Conservation (phyloP, 2,329 filamentous ascomycete species). For the Biscogniauxia marginata region DNA sequence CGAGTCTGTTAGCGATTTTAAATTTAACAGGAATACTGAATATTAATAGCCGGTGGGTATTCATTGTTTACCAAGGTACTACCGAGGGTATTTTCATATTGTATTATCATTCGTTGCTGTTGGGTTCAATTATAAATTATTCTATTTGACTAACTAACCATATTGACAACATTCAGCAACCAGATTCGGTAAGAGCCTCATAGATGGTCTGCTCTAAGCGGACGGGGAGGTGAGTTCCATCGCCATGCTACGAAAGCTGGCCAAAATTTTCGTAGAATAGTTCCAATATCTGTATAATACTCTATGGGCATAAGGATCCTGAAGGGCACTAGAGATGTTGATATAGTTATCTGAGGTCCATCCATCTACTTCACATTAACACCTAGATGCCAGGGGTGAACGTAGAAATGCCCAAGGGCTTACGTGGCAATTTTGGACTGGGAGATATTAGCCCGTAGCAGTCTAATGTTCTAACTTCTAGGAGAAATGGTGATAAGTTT, state of each 20-base stretch:
- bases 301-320: not conserved
- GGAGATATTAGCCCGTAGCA: not conserved
- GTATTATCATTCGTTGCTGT: no score
- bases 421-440: not conserved
- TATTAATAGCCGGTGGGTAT: no score
- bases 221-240: not conserved
- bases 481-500: not conserved
- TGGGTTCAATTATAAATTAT: no score
- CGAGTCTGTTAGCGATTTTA: no score
- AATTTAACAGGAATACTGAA: no score
- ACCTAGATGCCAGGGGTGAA: not conserved
- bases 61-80: no score
- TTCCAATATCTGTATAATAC: no score
- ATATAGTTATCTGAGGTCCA: no score
- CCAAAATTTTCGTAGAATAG: not conserved
- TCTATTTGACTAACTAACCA: no score
- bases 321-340: not conserved
- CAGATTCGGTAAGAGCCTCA: no score
- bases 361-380: not conserved
- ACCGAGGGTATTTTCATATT: no score
- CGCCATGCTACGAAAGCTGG: not conserved
- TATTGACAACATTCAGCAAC: no score
- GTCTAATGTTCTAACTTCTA: not conserved
- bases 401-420: not conserved
- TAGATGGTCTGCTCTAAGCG: not conserved